Evolutionary conservation across 164 flowering plant species (phyloP).

Genomic region (Kalanchoe fedtschenkoi): DNA sequence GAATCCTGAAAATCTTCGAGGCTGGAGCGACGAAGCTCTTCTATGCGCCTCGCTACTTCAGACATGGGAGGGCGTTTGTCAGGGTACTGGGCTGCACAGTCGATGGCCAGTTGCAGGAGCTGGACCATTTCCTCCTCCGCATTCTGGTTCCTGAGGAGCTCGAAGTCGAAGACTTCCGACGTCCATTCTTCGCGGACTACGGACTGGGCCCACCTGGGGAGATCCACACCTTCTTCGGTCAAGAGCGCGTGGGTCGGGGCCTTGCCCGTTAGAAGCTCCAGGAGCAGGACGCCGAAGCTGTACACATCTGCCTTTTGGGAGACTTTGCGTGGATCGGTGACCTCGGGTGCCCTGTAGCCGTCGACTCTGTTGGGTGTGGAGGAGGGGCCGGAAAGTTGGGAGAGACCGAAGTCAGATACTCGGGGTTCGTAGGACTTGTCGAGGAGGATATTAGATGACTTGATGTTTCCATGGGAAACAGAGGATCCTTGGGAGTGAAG

Average conservation of each 20-base stretch:
- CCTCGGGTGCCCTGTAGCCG: conserved; percentile 6
- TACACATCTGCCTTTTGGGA: conserved; percentile 7
- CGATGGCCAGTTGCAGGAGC: conserved; percentile 1
- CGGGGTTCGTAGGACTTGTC: background rate
- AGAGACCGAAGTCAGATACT: conserved; percentile 4
- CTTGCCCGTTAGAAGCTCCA: conserved; percentile 5
- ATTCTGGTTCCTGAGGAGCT: conserved; percentile 6
- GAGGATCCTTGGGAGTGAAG: conserved; percentile 3
- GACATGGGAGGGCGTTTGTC: conserved; percentile 5
- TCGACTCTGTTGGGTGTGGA: conserved; percentile 2
- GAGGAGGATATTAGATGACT: conserved; percentile 7
- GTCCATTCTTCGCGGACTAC: conserved; percentile 5
- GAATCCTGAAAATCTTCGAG: too few relatives aligned
- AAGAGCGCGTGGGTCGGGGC: background rate
- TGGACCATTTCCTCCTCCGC: conserved; percentile 5
- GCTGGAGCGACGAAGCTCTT: background rate
- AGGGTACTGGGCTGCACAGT: conserved; percentile 6
- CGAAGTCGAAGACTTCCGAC: conserved; percentile 1
- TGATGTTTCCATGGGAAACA: conserved; percentile 4
- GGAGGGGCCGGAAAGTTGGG: conserved; percentile 3
- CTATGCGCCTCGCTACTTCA: background rate
- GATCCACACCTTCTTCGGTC: conserved; percentile 6
- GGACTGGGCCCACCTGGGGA: conserved; percentile 7
- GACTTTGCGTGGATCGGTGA: conserved; percentile 4
- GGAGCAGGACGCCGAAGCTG: conserved; percentile 5